These are phyloP conservation scores for Blastobotrys elegans DNA, from an alignment of 1,139 yeast genomes.

Conservation along the genomic window DNA sequence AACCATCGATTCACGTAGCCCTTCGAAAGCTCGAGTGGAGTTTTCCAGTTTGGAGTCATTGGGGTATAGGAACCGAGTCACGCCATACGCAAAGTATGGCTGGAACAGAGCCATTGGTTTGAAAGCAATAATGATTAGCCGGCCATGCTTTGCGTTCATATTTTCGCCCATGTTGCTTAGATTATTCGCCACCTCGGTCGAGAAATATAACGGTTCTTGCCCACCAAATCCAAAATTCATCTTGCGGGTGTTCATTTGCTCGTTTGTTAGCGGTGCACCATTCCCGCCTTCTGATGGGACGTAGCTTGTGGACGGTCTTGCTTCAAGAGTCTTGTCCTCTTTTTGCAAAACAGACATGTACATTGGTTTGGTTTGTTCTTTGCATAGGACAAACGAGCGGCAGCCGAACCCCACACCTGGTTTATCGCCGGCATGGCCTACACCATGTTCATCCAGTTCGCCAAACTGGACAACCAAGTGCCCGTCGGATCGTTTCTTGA, in stretches of 20 bases:
- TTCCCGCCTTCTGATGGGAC: neutral
- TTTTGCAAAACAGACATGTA: constrained; percentile 31
- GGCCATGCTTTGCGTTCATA: constrained; percentile 31
- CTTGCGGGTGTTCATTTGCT: constrained; percentile 24
- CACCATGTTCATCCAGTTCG: neutral
- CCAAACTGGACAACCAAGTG: neutral
- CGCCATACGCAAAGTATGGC: constrained; percentile 45
- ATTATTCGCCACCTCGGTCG: neutral
- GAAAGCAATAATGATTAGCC: constrained; percentile 63
- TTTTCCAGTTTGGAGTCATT: constrained; percentile 53
- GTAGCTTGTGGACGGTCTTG: constrained; percentile 34
- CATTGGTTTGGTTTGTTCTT: constrained; percentile 47
- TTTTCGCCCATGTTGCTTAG: constrained; percentile 19
- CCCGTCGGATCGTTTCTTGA: constrained; percentile 1
- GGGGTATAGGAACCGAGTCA: constrained; percentile 59
- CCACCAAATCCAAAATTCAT: constrained; percentile 44
- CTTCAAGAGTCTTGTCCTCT: constrained; percentile 22
- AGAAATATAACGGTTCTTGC: neutral
- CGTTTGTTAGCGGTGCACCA: neutral
- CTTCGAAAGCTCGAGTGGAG: constrained; percentile 61
- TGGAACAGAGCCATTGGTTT: constrained; percentile 36
- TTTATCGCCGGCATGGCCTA: neutral
- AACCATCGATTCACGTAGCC: constrained; percentile 59
- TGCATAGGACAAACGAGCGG: constrained; percentile 63
- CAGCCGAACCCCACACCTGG: constrained; percentile 44